phyloP scores from a whole-genome alignment of 768 basidiomycete species.

The Pulveroboletus sp. region DNA sequence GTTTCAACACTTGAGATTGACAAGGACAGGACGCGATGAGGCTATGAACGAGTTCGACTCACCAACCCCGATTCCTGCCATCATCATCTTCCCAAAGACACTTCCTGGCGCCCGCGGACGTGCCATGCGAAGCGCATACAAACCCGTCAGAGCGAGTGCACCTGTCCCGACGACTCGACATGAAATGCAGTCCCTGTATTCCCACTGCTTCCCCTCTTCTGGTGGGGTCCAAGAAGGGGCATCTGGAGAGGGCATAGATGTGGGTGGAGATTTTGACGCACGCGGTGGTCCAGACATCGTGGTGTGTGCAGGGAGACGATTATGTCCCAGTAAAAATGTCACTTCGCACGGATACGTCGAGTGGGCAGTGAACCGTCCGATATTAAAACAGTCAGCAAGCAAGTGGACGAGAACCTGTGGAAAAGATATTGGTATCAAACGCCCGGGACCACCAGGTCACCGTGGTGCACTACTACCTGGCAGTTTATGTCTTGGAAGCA shows the following conservation, averaged over 20 bases:
- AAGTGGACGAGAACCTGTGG: not conserved
- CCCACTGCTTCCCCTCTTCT: constrained; percentile 9
- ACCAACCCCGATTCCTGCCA: constrained; percentile 64
- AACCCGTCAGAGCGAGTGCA: constrained; percentile 56
- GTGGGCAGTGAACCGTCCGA: not conserved
- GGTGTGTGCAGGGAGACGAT: not conserved
- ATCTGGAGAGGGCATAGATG: not conserved
- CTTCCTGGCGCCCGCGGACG: constrained; percentile 60
- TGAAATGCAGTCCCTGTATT: constrained; percentile 54
- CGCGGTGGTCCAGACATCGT: constrained; percentile 21
- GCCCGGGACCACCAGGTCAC: too few species aligned
- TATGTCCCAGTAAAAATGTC: not conserved
- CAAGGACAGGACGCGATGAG: not conserved
- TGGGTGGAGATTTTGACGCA: not conserved
- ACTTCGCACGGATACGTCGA: not conserved
- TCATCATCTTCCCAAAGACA: constrained; percentile 52
- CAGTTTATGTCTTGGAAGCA: too few species aligned
- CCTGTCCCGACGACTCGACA: constrained; percentile 67
- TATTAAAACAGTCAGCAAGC: not conserved
- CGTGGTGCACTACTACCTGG: too few species aligned
- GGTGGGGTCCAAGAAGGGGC: not conserved
- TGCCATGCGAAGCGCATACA: constrained; percentile 64
- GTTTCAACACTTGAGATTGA: too few species aligned
- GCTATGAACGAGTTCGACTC: constrained; percentile 15
- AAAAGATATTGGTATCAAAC: not conserved